Base-by-base conservation (phyloP, 2,329 filamentous ascomycete genomes). In the Trichoderma sp. region DNA sequence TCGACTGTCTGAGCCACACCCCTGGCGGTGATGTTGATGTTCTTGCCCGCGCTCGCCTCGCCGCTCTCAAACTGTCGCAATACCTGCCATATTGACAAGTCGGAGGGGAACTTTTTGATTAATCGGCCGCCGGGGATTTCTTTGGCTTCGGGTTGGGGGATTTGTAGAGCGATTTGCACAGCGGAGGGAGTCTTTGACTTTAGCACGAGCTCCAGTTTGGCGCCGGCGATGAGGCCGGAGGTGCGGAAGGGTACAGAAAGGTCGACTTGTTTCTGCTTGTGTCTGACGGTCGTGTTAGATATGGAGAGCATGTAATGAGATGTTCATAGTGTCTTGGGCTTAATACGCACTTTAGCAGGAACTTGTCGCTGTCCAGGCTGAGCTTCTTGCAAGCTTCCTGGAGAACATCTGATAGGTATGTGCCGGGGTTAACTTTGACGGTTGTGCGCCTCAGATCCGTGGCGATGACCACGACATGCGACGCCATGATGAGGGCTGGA, bases 141-240 rank as follows among this genome's bases (percentile, higher is more conserved):
- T 58, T 84, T 85, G 23, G 87, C 89, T 78, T 96, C 92, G 26
- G 90, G 88, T 43, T 91, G 87, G 4, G 94, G 93, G 32, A 98
- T 85, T 78, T 97, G 93, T 13, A 99, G 84, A n/a, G 93, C 95
- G 55, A 99, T 92, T 53, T 92, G 94, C 70, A 99, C 92, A 62
- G 92, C 92, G 2, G 93, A 91, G 0, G 95, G 92, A 0, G 94
- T 96, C 71, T 93, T 93, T 59, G 95, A 96, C 72, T 92, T 91
- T 78, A 93, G 91, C 26, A 98, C 92, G 64, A 99, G 92, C 79
- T 98, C 95, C 72, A 99, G 89, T 79, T 97, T 97, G 72, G 96
- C 95, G 73, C 96, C 96, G 47, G 93, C 88, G 13, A 88, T 86
- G 6, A 99, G 90, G 64, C 94, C 93, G 6, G 94, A 92, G 32